Base-by-base conservation (phyloP, 257 asterid genomes). In the Thymus quinquecostatus region DNA sequence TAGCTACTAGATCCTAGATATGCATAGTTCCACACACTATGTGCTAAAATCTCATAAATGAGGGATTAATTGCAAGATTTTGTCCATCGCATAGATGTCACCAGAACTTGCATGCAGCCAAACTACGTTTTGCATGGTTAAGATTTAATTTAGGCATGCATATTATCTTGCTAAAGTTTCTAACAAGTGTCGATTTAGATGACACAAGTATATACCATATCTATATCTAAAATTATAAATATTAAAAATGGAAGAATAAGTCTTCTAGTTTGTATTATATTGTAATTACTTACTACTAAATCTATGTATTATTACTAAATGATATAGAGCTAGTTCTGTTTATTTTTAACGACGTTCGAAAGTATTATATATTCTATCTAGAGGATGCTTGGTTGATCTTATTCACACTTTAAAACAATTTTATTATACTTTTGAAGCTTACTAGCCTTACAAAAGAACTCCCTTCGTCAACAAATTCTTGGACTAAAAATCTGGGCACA, bases 31-130 rank as follows among this genome's bases (percentile, higher is more conserved):
- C 51, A 61, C 33, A 40, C 67, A 62, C 51, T 61, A 61, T 40
- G 40, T 4, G 34, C 51, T 40, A 41, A 62, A 62, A 60, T 62
- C 12, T 43, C 32, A 41, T 62, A 40, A 62, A 40, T 14, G 51
- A 62, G 67, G 34, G n/a, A 14, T 62, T 41, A 62, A 21, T 62
- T 41, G 65, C 33, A 21, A 3, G 8, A 14, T 62, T 51, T 62
- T 62, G 67, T 62, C 36, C 5, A 40, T 40, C 29, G 64, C 10
- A 4, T 59, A 59, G 45, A 59, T 12, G 64, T 33, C 64, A 34
- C 45, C 9, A 34, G 28, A 33, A 33, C 8, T 60, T 36, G 72
- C 73, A 54, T 43, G 72, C 55, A 64, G 55, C 55, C 56, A 44
- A n/a, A 64, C 44, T 10, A 14, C 21, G 34, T 10, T 1, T 9